Conservation (phyloP, 2,329 filamentous ascomycete species). For the Colletotrichum tabaci region DNA sequence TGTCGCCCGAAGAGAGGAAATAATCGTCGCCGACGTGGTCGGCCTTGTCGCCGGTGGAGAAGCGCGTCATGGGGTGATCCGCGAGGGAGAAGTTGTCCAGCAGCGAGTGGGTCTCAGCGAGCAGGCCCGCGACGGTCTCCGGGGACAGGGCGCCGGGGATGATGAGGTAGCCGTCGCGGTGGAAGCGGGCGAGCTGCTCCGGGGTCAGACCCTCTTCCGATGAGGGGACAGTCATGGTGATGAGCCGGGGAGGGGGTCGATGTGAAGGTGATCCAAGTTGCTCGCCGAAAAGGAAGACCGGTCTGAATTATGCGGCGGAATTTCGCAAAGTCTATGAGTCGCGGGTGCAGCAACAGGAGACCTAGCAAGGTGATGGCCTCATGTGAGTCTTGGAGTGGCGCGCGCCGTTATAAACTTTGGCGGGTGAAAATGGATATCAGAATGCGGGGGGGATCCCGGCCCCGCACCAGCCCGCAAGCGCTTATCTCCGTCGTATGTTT, state of each 20-base stretch:
- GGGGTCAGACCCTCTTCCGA: constrained; percentile 73
- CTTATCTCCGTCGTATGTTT: constrained; percentile 12
- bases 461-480: constrained; percentile 31
- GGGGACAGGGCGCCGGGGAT: constrained; percentile 82
- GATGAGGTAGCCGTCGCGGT: constrained; percentile 90
- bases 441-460: constrained; percentile 38
- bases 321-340: not conserved
- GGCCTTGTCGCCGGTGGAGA: constrained; percentile 83
- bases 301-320: not conserved
- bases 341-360: not conserved
- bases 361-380: not conserved
- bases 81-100: constrained; percentile 83
- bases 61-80: constrained; percentile 92
- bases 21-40: constrained; percentile 95
- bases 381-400: constrained; percentile 11
- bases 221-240: constrained; percentile 22
- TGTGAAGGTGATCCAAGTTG: not conserved
- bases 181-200: constrained; percentile 80
- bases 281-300: too few species aligned
- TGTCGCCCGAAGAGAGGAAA: constrained; percentile 91
- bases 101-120: constrained; percentile 81
- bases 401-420: constrained; percentile 11
- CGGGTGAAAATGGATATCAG: not conserved
- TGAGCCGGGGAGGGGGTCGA: not conserved
- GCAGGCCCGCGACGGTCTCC: constrained; percentile 76